Base-by-base conservation (phyloP, 2,329 filamentous ascomycete species). In the Pseudopyrenochaeta lycopersici region DNA sequence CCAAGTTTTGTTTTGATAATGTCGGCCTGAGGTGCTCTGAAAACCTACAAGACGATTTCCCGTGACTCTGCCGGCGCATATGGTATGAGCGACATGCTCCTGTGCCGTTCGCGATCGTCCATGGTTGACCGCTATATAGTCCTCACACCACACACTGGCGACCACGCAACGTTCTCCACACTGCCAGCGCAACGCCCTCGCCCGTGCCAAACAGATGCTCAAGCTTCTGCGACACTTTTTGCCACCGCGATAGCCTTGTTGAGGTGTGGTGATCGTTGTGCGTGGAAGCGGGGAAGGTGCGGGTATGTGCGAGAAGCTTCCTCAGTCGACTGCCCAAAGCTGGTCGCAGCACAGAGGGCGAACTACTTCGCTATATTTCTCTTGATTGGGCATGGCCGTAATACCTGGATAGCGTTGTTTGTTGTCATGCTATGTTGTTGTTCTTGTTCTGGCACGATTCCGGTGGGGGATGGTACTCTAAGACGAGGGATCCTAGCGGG, bases 11-110 rank as follows among this genome's bases (percentile, higher is more conserved):
- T 38, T 23, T 11, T 23, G 10, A 23, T 15, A 12, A 27, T n/a
- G 12, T 27, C 7, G 14, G 31, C 18, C 7, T 44, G 18, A 12
- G 46, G 30, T 20, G 15, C 1, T 6, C 31, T 30, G 6, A 10
- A 14, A 36, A 84, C 90, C 69, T 84, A 93, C 90, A 95, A 81
- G 33, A 94, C 90, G 64, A 95, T 87, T 72, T 93, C 89, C 64
- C 89, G 86, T 64, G 88, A 89, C 67, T 92, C 90, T 58, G 84
- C 84, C 43, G 88, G 85, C 49, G 85, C 84, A 71, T 92, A 94
- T 3, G 90, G 90, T 60, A 95, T 88, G 67, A 95, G 81, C 63
- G 90, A 92, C 82, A 86, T 84, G 66, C 74, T 78, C 47, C 67
- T 60, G 21, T 64, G 66, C 18, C 48, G 63, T 62, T 75, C 70